phyloP scores from a whole-genome alignment of 768 basidiomycete species.

The Clitopilus passeckerianus region DNA sequence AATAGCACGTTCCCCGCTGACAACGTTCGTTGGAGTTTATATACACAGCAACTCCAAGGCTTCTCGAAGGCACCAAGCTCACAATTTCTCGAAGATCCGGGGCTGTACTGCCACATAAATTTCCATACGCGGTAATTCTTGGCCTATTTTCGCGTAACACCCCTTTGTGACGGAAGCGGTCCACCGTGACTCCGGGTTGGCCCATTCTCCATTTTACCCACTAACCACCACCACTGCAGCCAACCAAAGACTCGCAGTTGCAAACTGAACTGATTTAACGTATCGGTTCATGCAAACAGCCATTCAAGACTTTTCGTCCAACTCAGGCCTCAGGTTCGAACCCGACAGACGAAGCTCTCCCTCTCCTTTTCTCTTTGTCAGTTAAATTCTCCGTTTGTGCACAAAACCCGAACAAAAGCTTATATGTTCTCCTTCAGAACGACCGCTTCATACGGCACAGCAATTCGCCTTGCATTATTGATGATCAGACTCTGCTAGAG shows the following conservation, averaged over 20 bases:
- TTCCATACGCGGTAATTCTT: not conserved
- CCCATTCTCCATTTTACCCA: not conserved
- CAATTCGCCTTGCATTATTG: not conserved
- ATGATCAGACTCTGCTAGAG: not conserved
- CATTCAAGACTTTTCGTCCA: not conserved
- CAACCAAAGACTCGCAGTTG: not conserved
- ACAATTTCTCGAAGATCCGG: not conserved
- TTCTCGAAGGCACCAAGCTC: not conserved
- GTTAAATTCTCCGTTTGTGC: not conserved
- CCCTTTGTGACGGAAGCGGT: not conserved
- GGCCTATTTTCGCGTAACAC: not conserved
- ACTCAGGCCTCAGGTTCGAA: not conserved
- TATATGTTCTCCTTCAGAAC: not conserved
- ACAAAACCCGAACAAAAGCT: not conserved
- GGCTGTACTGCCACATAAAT: not conserved
- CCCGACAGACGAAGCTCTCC: not conserved
- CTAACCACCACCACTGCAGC: not conserved
- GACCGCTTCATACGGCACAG: not conserved
- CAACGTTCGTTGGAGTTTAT: not conserved
- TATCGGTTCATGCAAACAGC: slow-evolving; percentile 1
- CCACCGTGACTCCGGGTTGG: not conserved
- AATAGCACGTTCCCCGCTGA: not conserved
- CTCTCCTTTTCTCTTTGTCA: not conserved
- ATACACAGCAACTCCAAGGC: not conserved
- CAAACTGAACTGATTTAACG: not conserved